Evolutionary conservation across 768 basidiomycete species (phyloP).

Genomic region (Pleurotus salmoneostramineus): DNA sequence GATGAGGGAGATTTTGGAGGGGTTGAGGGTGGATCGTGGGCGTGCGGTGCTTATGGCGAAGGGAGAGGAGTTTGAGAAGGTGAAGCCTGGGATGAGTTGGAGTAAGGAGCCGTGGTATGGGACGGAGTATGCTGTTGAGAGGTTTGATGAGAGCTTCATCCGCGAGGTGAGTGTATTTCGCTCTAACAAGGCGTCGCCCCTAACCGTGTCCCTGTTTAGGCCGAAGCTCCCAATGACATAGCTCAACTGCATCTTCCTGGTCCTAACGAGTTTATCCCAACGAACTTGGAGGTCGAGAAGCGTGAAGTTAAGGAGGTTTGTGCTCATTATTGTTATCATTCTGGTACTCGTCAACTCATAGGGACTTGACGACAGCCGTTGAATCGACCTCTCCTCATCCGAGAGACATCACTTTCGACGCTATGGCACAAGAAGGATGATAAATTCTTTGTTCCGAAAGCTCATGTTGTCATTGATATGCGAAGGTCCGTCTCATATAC

Average conservation of each 20-base stretch:
- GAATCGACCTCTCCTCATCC: conserved; percentile 71
- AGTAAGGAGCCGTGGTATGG: conserved; percentile 89
- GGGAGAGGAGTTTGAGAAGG: conserved; percentile 53
- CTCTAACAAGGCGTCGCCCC: neutral
- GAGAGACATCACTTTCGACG: conserved; percentile 64
- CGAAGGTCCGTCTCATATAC: conserved; percentile 47
- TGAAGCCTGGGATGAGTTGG: conserved; percentile 48
- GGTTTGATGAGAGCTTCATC: conserved; percentile 61
- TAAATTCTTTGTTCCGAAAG: conserved; percentile 92
- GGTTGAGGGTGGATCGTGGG: conserved; percentile 53
- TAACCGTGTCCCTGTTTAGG: conserved; percentile 33
- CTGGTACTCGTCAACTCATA: conserved; percentile 7
- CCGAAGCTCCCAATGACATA: conserved; percentile 58
- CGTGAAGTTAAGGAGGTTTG: conserved; percentile 59
- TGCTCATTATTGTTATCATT: neutral
- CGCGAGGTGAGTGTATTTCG: conserved; percentile 33
- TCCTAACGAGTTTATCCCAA: conserved; percentile 89
- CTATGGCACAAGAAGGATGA: conserved; percentile 99
- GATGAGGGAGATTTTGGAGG: conserved; percentile 58
- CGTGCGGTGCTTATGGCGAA: conserved; percentile 80
- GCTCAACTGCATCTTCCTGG: conserved; percentile 73
- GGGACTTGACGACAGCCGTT: conserved; percentile 47
- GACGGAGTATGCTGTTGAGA: conserved; percentile 79
- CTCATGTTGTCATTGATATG: conserved; percentile 70
- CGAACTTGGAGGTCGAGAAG: conserved; percentile 80